Conservation (phyloP, 108 stramenopile species). For the Pelagomonas calceolata region DNA sequence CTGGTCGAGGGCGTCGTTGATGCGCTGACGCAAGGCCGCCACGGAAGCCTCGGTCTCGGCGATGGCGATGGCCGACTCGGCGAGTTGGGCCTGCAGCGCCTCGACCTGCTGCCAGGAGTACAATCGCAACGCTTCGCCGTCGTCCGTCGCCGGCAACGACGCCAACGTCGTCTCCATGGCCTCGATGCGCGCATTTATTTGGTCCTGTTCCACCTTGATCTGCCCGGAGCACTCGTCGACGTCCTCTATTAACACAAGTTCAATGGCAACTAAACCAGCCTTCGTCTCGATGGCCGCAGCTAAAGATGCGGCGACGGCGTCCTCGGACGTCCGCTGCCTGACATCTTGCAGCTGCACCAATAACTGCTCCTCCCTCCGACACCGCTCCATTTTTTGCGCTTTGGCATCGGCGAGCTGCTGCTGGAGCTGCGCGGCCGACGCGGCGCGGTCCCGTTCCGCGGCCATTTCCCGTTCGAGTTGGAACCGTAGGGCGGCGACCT, state of each 20-base stretch:
- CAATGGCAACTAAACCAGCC: background rate
- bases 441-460: background rate
- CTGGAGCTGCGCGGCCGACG: background rate
- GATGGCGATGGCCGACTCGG: background rate
- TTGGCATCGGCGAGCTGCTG: background rate
- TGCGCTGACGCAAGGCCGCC: background rate
- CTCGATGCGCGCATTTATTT: background rate
- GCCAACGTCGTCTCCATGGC: background rate
- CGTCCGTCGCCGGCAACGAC: background rate
- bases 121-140: background rate
- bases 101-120: background rate
- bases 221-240: background rate
- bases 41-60: background rate
- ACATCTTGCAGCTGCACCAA: background rate
- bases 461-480: background rate
- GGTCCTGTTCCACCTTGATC: background rate
- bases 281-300: background rate
- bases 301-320: background rate
- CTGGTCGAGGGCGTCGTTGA: background rate
- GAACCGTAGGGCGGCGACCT: background rate
- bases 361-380: background rate
- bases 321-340: background rate
- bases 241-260: background rate
- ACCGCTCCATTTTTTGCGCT: background rate
- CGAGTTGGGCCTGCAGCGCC: background rate